phyloP scores from a whole-genome alignment of 805 yeast genomes.

The Ogataea corticis region DNA sequence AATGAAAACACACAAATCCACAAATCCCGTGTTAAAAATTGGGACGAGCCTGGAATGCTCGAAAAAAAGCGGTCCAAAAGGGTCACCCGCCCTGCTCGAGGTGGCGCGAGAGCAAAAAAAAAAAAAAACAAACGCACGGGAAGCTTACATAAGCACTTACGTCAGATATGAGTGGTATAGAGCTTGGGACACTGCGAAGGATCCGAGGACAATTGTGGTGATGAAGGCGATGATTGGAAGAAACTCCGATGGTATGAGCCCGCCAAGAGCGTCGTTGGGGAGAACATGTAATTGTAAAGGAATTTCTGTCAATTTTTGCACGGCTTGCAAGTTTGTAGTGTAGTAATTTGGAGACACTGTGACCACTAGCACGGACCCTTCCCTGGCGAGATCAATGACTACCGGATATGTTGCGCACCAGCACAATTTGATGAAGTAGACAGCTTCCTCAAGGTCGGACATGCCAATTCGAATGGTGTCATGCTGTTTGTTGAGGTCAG shows the following conservation, averaged over 20 bases:
- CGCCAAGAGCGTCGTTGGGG: constrained; percentile 6
- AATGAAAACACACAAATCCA: not conserved
- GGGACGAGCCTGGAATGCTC: constrained; percentile 1
- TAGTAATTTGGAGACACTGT: constrained; percentile 24
- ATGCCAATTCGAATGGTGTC: constrained; percentile 5
- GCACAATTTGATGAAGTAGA: constrained; percentile 19
- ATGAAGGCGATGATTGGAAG: constrained; percentile 10
- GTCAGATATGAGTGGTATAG: constrained; percentile 3
- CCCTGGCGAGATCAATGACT: constrained; percentile 10
- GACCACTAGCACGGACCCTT: constrained; percentile 8
- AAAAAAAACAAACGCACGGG: not conserved
- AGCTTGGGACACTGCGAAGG: constrained; percentile 5
- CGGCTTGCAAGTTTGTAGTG: constrained; percentile 10
- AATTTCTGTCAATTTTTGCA: constrained; percentile 10
- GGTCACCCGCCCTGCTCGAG: not conserved
- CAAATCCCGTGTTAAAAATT: not conserved
- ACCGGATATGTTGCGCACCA: constrained; percentile 33
- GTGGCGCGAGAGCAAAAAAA: not conserved
- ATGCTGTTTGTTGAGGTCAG: constrained; percentile 14
- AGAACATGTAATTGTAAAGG: constrained; percentile 18
- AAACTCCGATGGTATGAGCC: constrained; percentile 16
- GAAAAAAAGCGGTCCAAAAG: not conserved
- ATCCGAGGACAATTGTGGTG: constrained; percentile 7
- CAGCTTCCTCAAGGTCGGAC: not conserved
- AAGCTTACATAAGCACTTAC: no score